Percentiles rank a stretch among this genome's conserved stretches.
These are phyloP conservation scores for Scutellaria barbata DNA, from an alignment of 257 asterid species.

Conservation along the genomic window DNA sequence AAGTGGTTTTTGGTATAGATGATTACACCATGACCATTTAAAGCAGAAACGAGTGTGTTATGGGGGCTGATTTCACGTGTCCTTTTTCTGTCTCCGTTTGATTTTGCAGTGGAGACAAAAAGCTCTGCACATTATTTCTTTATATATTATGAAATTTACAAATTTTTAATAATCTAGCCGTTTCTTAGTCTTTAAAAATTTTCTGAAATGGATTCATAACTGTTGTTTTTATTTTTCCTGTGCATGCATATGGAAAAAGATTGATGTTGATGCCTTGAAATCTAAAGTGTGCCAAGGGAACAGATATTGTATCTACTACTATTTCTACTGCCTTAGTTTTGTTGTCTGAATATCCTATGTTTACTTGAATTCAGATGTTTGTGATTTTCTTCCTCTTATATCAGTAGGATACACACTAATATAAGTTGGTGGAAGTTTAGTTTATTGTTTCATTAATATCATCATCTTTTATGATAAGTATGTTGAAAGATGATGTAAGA, in stretches of 20 bases:
- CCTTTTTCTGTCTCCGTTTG: no score
- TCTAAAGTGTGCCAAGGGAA: slow-evolving; percentile 14
- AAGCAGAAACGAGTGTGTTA: no score
- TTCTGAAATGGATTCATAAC: neutral
- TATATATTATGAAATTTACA: no score
- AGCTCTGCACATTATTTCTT: no score
- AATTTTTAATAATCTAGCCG: neutral
- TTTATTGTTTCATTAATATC: neutral
- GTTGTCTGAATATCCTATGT: neutral
- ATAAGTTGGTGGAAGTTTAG: neutral
- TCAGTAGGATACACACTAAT: neutral
- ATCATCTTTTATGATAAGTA: neutral
- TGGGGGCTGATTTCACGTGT: no score
- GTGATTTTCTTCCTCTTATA: slow-evolving; percentile 5
- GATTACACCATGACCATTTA: no score
- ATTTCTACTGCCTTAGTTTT: neutral
- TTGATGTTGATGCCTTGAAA: neutral
- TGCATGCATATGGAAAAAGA: slow-evolving; percentile 12
- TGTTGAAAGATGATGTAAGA: neutral
- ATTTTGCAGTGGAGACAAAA: no score
- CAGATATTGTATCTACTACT: neutral
- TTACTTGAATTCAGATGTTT: slow-evolving; percentile 7
- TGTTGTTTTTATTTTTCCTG: neutral
- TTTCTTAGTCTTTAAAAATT: neutral
- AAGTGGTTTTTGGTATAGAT: no score